These are phyloP conservation scores for Leccinum obscurum DNA, from an alignment of 768 basidiomycete species.

Conservation along the genomic window DNA sequence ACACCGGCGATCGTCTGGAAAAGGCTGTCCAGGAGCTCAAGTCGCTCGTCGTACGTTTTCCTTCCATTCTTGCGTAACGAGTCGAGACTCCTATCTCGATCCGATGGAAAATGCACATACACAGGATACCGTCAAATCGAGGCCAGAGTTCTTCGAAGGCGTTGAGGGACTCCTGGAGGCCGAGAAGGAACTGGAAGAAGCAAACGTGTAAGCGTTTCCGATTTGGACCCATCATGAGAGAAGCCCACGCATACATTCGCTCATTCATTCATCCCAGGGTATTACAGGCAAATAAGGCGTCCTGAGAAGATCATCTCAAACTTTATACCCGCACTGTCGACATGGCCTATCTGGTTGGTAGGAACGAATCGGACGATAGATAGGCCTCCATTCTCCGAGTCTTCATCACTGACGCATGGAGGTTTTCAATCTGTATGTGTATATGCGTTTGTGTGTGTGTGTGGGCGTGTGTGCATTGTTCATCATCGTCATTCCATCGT, in stretches of 20 bases:
- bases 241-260: conserved; percentile 9
- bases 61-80: conserved; percentile 22
- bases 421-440: not conserved
- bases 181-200: conserved; percentile 54
- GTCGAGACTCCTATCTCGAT: conserved; percentile 14
- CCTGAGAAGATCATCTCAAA: conserved; percentile 20
- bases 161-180: conserved; percentile 51
- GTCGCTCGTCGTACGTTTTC: conserved; percentile 61
- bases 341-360: conserved; percentile 5
- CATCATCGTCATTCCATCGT: conserved; percentile 11
- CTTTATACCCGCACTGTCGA: conserved; percentile 20
- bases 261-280: conserved; percentile 26
- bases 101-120: not conserved
- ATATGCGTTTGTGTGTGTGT: not conserved
- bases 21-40: conserved; percentile 63
- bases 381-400: conserved; percentile 10
- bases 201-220: conserved; percentile 40
- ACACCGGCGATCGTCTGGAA: conserved; percentile 61
- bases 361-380: conserved; percentile 1
- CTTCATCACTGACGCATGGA: conserved; percentile 23
- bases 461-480: not conserved
- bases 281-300: conserved; percentile 13
- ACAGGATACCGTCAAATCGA: conserved; percentile 31
- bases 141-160: conserved; percentile 33
- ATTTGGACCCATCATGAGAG: not conserved